phyloP scores from a whole-genome alignment of 805 yeast species.

The Yamadazyma akitaensis region DNA sequence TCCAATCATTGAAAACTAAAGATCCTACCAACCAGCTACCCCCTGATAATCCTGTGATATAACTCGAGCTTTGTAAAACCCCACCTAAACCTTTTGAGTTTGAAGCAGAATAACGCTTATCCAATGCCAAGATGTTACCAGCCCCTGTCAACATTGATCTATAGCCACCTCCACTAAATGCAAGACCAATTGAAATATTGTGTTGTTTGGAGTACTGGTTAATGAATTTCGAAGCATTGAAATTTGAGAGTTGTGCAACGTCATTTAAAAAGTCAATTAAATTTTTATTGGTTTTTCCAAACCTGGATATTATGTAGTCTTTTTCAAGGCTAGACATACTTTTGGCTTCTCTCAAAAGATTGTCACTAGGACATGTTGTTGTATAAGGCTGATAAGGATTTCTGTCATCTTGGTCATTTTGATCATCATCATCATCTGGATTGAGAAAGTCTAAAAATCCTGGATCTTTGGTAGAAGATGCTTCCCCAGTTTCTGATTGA shows the following conservation, averaged over 20 bases:
- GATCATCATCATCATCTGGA: conserved; percentile 1
- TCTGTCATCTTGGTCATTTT: conserved; percentile 11
- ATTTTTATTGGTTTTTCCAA: conserved; percentile 27
- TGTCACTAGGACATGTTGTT: conserved; percentile 27
- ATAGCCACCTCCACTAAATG: conserved; percentile 33
- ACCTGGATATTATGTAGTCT: conserved; percentile 24
- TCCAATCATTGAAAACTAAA: conserved; percentile 36
- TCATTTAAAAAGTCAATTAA: conserved; percentile 25
- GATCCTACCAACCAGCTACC: conserved; percentile 40
- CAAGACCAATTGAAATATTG: conserved; percentile 25
- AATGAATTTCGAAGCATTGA: conserved; percentile 30
- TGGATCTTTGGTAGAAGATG: not conserved
- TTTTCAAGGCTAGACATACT: conserved; percentile 22
- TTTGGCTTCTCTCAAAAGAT: conserved; percentile 26
- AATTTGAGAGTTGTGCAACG: conserved; percentile 29
- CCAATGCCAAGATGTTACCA: conserved; percentile 40
- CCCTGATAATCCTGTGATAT: conserved; percentile 40
- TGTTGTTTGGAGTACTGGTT: conserved; percentile 18
- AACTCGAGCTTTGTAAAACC: conserved; percentile 35
- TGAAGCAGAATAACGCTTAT: conserved; percentile 30
- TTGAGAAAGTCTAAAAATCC: conserved; percentile 1
- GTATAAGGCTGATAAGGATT: conserved; percentile 29
- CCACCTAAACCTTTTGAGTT: conserved; percentile 36
- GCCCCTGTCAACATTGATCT: conserved; percentile 42
- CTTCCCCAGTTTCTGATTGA: not conserved